Conservation (phyloP, 2,329 filamentous ascomycete species). For the Xylariaceae sp. region DNA sequence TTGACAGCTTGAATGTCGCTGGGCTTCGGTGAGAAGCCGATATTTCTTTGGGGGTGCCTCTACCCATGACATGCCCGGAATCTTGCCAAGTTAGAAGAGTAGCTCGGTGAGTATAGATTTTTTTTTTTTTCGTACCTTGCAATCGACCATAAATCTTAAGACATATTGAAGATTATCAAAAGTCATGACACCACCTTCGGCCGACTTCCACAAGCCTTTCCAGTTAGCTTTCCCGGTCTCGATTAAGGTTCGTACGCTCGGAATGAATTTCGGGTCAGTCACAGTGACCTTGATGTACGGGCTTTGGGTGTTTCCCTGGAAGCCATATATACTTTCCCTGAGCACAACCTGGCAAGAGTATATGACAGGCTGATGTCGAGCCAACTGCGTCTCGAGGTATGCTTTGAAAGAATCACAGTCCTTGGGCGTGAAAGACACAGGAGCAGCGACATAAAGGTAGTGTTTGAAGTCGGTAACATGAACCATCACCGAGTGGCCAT, state of each 20-base stretch:
- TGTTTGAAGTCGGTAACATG: constrained; percentile 97
- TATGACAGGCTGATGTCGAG: constrained; percentile 75
- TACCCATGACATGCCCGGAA: constrained; percentile 97
- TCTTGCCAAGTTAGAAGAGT: constrained; percentile 50
- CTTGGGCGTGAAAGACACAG: constrained; percentile 75
- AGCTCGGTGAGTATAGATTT: not conserved
- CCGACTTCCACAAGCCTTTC: constrained; percentile 83
- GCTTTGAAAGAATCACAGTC: constrained; percentile 81
- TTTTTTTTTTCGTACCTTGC: constrained; percentile 68
- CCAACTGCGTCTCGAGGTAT: constrained; percentile 80
- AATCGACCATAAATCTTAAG: constrained; percentile 97
- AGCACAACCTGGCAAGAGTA: constrained; percentile 81
- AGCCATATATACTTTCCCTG: constrained; percentile 91
- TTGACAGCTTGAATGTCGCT: constrained; percentile 90
- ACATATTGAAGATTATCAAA: constrained; percentile 98
- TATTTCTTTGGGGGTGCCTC: constrained; percentile 80
- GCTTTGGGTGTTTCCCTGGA: constrained; percentile 89
- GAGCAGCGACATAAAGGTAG: constrained; percentile 92
- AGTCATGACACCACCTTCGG: constrained; percentile 76
- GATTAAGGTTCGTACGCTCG: constrained; percentile 74
- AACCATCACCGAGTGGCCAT: constrained; percentile 88
- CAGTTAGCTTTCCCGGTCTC: constrained; percentile 82
- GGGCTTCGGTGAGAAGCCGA: constrained; percentile 66
- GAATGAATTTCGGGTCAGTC: constrained; percentile 84
- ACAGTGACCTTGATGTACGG: constrained; percentile 95